phyloP scores from a whole-genome alignment of 176 grass and related monocot genomes.

The Carex kokanica region DNA sequence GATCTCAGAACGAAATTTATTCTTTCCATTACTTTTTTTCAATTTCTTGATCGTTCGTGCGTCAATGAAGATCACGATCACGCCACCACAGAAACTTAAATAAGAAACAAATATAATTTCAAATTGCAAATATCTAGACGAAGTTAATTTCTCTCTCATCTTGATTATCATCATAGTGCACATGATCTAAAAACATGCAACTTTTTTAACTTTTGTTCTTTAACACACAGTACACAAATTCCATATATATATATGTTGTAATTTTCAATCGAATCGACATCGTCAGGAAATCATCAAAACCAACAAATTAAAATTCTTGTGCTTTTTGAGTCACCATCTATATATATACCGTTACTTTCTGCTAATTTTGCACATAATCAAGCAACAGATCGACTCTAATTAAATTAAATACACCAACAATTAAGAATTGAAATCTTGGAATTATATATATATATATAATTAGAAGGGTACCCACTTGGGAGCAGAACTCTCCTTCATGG shows the following conservation, averaged over 20 bases:
- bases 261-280: background rate
- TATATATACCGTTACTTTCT: background rate
- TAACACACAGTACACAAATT: background rate
- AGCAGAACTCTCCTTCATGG: constrained; percentile 74
- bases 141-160: background rate
- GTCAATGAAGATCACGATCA: too few species aligned
- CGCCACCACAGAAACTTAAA: background rate
- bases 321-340: background rate
- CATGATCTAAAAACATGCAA: background rate
- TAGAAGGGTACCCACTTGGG: constrained; percentile 79
- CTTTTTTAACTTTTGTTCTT: background rate
- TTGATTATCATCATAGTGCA: background rate
- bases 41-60: too few species aligned
- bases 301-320: constrained; percentile 10
- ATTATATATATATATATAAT: too few species aligned
- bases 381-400: background rate
- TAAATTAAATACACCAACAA: constrained; percentile 22
- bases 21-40: too few species aligned
- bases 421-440: background rate
- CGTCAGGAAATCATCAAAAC: constrained; percentile 31
- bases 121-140: background rate
- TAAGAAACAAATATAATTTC: background rate
- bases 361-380: constrained; percentile 14
- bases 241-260: background rate
- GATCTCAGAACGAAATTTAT: too few species aligned